phyloP scores from a whole-genome alignment of 2,329 filamentous ascomycete species.

The Nectriaceae sp. region DNA sequence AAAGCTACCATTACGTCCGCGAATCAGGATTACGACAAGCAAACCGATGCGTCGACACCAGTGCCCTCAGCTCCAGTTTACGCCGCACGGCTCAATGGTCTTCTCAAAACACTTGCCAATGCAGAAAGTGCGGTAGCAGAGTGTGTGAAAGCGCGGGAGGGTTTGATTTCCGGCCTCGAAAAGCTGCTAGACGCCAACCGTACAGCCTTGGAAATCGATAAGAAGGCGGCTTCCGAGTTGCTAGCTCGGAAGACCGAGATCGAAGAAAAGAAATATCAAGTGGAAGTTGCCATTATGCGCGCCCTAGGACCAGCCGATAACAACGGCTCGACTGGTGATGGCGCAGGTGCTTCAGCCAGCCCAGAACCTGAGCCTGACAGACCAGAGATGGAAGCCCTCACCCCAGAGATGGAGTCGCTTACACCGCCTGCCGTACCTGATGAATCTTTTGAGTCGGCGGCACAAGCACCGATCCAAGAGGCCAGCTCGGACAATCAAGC shows the following conservation, averaged over 20 bases:
- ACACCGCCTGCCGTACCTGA: constrained; percentile 20
- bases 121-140: constrained; percentile 89
- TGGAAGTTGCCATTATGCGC: constrained; percentile 89
- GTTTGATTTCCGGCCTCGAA: constrained; percentile 78
- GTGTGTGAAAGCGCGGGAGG: constrained; percentile 80
- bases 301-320: constrained; percentile 67
- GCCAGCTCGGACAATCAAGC: constrained; percentile 18
- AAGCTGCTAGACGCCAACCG: constrained; percentile 77
- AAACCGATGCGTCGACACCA: constrained; percentile 69
- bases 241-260: constrained; percentile 68
- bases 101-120: constrained; percentile 86
- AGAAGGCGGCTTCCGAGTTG: constrained; percentile 65
- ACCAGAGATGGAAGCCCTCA: constrained; percentile 83
- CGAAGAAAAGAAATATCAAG: constrained; percentile 81
- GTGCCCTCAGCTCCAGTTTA: constrained; percentile 85
- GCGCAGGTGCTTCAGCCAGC: constrained; percentile 41
- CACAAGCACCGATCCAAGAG: constrained; percentile 18
- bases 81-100: constrained; percentile 82
- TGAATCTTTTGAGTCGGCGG: constrained; percentile 21
- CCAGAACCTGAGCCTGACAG: constrained; percentile 64
- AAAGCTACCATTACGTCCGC: constrained; percentile 70
- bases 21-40: constrained; percentile 80
- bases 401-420: constrained; percentile 51
- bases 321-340: constrained; percentile 48
- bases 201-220: constrained; percentile 68